These are phyloP conservation scores for Anthracocystis setariae DNA, from an alignment of 1,284 basidiomycete species.

Conservation along the genomic window DNA sequence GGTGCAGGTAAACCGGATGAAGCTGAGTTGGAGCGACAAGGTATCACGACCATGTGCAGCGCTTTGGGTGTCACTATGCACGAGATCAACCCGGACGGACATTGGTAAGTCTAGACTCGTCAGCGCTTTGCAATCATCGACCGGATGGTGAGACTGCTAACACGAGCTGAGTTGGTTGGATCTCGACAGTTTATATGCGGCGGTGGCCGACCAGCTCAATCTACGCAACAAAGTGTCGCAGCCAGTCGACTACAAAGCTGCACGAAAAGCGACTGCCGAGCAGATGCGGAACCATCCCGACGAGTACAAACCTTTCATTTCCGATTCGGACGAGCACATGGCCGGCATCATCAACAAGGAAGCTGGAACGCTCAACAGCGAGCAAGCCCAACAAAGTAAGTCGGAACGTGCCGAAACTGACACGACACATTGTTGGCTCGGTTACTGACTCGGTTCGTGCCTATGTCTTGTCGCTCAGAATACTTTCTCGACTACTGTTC, in stretches of 20 bases:
- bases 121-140: no score
- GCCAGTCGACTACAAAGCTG: slow-evolving; percentile 68
- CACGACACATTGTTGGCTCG: no score
- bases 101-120: slow-evolving; percentile 72
- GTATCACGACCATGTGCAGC: slow-evolving; percentile 51
- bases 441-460: neutral
- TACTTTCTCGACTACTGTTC: slow-evolving; percentile 83
- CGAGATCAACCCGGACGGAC: slow-evolving; percentile 88
- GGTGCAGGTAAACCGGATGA: slow-evolving; percentile 49
- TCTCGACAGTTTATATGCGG: slow-evolving; percentile 76
- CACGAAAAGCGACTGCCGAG: slow-evolving; percentile 79
- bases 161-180: no score
- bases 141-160: no score
- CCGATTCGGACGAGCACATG: slow-evolving; percentile 69
- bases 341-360: slow-evolving; percentile 78
- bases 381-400: slow-evolving; percentile 69
- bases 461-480: slow-evolving; percentile 36
- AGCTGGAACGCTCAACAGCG: slow-evolving; percentile 70
- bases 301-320: slow-evolving; percentile 93
- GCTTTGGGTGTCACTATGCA: slow-evolving; percentile 50
- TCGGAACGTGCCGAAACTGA: neutral
- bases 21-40: slow-evolving; percentile 52
- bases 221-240: slow-evolving; percentile 16
- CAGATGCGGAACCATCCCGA: slow-evolving; percentile 86
- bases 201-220: slow-evolving; percentile 81